Evolutionary conservation across 163 green algal genomes (phyloP).

Genomic region (Dunaliella salina): DNA sequence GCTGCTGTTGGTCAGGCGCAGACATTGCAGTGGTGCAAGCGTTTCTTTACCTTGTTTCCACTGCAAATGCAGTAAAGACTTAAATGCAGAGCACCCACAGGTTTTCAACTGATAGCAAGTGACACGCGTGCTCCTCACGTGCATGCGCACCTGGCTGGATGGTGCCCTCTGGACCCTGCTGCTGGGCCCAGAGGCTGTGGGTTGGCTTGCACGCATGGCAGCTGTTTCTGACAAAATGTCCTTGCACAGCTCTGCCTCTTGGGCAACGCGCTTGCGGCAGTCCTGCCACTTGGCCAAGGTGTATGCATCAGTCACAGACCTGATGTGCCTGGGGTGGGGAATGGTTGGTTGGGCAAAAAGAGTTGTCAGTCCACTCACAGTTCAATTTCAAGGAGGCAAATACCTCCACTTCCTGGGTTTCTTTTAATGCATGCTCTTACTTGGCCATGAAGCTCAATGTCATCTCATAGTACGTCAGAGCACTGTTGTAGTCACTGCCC

Average conservation of each 20-base stretch:
- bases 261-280: slow-evolving; percentile 20
- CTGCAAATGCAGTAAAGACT: no score
- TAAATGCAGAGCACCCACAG: no score
- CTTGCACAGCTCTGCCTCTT: slow-evolving; percentile 22
- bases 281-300: slow-evolving; percentile 24
- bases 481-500: background rate
- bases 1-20: background rate
- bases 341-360: background rate
- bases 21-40: no score
- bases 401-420: no score
- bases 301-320: slow-evolving; percentile 12
- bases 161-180: background rate
- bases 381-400: no score
- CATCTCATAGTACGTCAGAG: slow-evolving; percentile 1
- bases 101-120: no score
- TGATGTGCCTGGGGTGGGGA: slow-evolving; percentile 14
- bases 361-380: no score
- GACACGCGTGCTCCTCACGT: no score
- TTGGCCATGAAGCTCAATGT: background rate
- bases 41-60: no score
- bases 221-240: slow-evolving; percentile 23
- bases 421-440: background rate
- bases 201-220: background rate
- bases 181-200: background rate
- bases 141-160: background rate